Evolutionary conservation across 1,139 yeast genomes (phyloP).

Genomic region (Yamadazyma trypodendri): DNA sequence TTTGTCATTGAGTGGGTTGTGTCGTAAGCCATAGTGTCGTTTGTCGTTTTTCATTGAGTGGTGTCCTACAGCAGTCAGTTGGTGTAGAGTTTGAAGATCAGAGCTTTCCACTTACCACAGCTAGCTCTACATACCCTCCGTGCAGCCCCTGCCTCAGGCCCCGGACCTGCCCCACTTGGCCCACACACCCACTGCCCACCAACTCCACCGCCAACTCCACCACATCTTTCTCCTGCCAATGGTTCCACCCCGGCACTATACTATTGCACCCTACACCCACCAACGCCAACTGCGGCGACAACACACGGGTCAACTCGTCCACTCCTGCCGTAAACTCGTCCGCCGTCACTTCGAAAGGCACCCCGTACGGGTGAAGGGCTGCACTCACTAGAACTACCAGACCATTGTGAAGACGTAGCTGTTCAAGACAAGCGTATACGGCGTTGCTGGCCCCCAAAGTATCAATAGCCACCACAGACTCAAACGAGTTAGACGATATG

Average conservation of each 20-base stretch:
- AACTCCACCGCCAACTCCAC: conserved; percentile 37
- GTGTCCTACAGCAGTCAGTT: no score
- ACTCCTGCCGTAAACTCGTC: conserved; percentile 95
- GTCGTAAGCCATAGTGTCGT: no score
- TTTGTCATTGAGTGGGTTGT: no score
- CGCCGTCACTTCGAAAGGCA: conserved; percentile 83
- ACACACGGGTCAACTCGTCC: conserved; percentile 76
- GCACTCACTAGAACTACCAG: conserved; percentile 78
- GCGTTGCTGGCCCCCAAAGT: conserved; percentile 84
- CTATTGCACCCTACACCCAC: conserved; percentile 77
- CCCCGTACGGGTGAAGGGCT: conserved; percentile 82
- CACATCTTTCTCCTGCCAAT: background rate
- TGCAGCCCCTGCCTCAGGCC: background rate
- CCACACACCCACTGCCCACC: background rate
- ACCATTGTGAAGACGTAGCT: conserved; percentile 67
- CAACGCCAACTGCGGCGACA: conserved; percentile 90
- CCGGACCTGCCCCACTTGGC: background rate
- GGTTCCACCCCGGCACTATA: conserved; percentile 84
- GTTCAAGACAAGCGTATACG: conserved; percentile 71
- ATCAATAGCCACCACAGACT: conserved; percentile 81
- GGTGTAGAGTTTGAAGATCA: no score
- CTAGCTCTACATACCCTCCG: background rate
- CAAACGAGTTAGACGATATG: conserved; percentile 81
- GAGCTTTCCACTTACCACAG: background rate
- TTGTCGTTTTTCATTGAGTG: background rate